Percentiles rank a stretch among this genome's conserved stretches.
These are phyloP conservation scores for Martensiomyces pterosporus DNA, from an alignment of 192 early-diverging fungal genomes.

Conservation along the genomic window DNA sequence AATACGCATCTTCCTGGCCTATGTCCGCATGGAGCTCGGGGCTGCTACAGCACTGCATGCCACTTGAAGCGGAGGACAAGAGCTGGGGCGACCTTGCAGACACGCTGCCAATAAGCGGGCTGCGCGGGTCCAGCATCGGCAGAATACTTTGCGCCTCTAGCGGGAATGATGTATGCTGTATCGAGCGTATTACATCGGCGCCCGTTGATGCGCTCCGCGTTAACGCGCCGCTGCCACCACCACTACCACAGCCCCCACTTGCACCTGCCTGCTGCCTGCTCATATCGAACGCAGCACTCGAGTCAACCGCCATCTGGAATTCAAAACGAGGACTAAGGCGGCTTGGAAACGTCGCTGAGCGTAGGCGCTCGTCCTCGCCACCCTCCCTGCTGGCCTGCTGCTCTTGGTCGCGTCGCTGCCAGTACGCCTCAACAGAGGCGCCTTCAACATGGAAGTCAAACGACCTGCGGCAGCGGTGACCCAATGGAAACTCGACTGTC, in stretches of 20 bases:
- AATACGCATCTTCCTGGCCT: too few species aligned
- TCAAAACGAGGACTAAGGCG: too few species aligned
- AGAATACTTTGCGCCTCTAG: constrained; percentile 6
- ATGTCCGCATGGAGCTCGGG: too few species aligned
- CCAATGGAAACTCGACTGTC: constrained; percentile 2
- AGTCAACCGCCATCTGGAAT: background rate
- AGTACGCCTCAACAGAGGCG: constrained; percentile 23
- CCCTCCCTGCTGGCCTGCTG: constrained; percentile 14
- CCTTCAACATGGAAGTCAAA: constrained; percentile 36
- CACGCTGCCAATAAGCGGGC: constrained; percentile 19
- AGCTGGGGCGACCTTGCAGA: too few species aligned
- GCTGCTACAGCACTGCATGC: too few species aligned
- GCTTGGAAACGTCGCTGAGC: background rate
- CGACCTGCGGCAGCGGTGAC: constrained; percentile 5
- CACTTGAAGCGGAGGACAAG: too few species aligned
- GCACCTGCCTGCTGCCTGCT: background rate
- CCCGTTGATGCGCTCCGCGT: too few species aligned
- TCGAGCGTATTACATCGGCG: constrained; percentile 17
- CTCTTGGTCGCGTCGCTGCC: constrained; percentile 32
- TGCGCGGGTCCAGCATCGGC: constrained; percentile 39
- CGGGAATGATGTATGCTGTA: background rate
- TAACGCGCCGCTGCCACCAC: constrained; percentile 13
- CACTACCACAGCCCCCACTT: constrained; percentile 45
- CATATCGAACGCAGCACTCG: background rate
- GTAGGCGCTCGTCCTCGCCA: constrained; percentile 15